These are phyloP conservation scores for Alternaria metachromatica DNA, from an alignment of 2,329 filamentous ascomycete species.

Conservation along the genomic window DNA sequence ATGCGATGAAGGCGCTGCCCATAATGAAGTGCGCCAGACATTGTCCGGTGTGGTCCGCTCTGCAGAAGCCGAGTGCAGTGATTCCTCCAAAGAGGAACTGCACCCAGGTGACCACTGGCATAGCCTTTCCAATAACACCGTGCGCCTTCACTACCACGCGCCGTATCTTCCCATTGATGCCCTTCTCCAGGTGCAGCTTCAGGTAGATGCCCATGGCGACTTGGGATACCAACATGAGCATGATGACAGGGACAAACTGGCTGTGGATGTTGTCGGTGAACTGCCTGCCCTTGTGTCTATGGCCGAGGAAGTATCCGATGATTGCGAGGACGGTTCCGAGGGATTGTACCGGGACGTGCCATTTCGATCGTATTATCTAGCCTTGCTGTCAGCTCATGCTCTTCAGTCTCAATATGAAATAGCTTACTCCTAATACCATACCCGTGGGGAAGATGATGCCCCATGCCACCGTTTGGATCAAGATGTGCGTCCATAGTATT, in stretches of 20 bases:
- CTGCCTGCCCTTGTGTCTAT: conserved; percentile 86
- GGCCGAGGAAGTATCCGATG: conserved; percentile 88
- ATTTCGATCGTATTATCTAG: conserved; percentile 86
- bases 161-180: conserved; percentile 80
- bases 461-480: conserved; percentile 85
- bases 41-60: conserved; percentile 87
- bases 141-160: conserved; percentile 75
- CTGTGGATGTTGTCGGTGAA: conserved; percentile 77
- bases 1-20: conserved; percentile 94
- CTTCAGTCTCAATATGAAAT: too few relatives aligned
- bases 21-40: conserved; percentile 98
- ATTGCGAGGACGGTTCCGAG: conserved; percentile 77
- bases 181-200: conserved; percentile 85
- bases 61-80: conserved; percentile 89
- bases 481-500: conserved; percentile 91
- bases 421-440: conserved; percentile 88
- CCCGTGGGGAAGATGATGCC: conserved; percentile 91
- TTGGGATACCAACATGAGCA: conserved; percentile 79
- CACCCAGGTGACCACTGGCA: conserved; percentile 86
- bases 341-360: conserved; percentile 90
- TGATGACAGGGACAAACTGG: conserved; percentile 78
- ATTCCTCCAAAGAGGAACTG: conserved; percentile 98
- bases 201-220: conserved; percentile 84
- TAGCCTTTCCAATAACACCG: conserved; percentile 81
- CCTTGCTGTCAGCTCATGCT: not conserved